A percentile compares a stretch with the other conserved stretches of the same genome.
These are phyloP conservation scores for Xylariaceae sp. DNA, from an alignment of 2,329 filamentous ascomycete genomes.

Conservation along the genomic window DNA sequence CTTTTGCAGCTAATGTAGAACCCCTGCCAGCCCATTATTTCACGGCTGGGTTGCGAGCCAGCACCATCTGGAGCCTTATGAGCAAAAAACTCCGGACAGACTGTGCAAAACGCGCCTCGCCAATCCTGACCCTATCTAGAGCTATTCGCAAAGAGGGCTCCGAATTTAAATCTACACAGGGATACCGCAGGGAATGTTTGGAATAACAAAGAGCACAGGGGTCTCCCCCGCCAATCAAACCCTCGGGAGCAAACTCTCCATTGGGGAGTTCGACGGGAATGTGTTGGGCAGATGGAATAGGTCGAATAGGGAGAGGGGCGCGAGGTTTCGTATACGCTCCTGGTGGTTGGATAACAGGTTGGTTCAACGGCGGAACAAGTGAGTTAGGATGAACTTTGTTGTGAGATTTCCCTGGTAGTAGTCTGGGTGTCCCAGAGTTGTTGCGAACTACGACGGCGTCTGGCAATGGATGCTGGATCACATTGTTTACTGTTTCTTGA, in stretches of 20 bases:
- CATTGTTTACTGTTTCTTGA: conserved; percentile 16
- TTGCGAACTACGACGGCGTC: not conserved
- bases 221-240: conserved; percentile 13
- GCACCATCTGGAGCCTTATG: conserved; percentile 17
- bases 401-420: not conserved
- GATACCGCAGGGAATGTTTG: conserved; percentile 11
- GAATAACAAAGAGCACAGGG: conserved; percentile 22
- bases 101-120: conserved; percentile 2
- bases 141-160: conserved; percentile 29
- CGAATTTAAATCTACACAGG: conserved; percentile 26
- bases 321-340: not conserved
- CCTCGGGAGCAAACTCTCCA: not conserved
- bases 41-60: not conserved
- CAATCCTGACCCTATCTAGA: conserved; percentile 27
- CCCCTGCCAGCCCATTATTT: not conserved
- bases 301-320: not conserved
- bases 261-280: conserved; percentile 13
- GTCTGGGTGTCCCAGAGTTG: not conserved
- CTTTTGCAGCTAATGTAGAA: not conserved
- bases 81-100: conserved; percentile 13
- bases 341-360: conserved; percentile 1
- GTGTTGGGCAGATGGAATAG: not conserved
- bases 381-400: not conserved
- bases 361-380: not conserved
- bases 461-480: conserved; percentile 3